A percentile compares a stretch with the other conserved stretches of the same genome.
Evolutionary conservation across 192 early-diverging fungal species (phyloP).

Genomic region (Coemansia erecta): DNA sequence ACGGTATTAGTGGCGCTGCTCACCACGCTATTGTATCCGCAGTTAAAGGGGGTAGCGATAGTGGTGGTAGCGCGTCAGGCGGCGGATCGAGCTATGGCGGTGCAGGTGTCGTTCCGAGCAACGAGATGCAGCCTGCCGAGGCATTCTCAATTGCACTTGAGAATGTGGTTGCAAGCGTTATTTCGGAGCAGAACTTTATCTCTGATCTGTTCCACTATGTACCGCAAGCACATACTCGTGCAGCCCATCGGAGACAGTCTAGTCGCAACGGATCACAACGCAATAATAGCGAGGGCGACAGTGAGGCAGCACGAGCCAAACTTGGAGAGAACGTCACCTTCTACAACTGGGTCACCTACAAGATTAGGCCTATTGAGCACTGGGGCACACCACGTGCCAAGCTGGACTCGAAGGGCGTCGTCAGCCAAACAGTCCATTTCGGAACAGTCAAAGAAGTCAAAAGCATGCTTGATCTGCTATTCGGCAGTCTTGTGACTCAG

Average conservation of each 20-base stretch:
- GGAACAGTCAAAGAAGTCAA: slow-evolving; percentile 57
- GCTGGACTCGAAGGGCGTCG: slow-evolving; percentile 42
- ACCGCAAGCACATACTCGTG: slow-evolving; percentile 43
- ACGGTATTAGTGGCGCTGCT: slow-evolving; percentile 42
- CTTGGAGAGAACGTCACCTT: slow-evolving; percentile 37
- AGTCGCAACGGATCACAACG: not conserved
- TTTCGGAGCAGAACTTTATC: slow-evolving; percentile 90
- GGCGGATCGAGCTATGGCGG: not conserved
- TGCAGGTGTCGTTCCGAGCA: slow-evolving; percentile 7
- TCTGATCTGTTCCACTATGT: slow-evolving; percentile 78
- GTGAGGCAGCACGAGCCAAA: slow-evolving; percentile 9
- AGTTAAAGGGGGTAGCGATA: slow-evolving; percentile 18
- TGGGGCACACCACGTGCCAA: slow-evolving; percentile 39
- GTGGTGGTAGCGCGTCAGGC: not conserved
- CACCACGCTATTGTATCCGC: slow-evolving; percentile 30
- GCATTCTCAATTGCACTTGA: slow-evolving; percentile 43
- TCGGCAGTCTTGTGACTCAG: slow-evolving; percentile 70
- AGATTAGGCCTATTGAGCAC: slow-evolving; percentile 33
- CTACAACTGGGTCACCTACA: slow-evolving; percentile 51
- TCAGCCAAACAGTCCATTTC: slow-evolving; percentile 44
- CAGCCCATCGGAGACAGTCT: slow-evolving; percentile 15
- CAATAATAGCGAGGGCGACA: not conserved
- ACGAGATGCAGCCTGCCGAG: slow-evolving; percentile 41
- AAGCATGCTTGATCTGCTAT: slow-evolving; percentile 76
- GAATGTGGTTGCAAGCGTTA: slow-evolving; percentile 62